These are phyloP conservation scores for Globisporangium abappressorium DNA, from an alignment of 352 stramenopile species.

Conservation along the genomic window DNA sequence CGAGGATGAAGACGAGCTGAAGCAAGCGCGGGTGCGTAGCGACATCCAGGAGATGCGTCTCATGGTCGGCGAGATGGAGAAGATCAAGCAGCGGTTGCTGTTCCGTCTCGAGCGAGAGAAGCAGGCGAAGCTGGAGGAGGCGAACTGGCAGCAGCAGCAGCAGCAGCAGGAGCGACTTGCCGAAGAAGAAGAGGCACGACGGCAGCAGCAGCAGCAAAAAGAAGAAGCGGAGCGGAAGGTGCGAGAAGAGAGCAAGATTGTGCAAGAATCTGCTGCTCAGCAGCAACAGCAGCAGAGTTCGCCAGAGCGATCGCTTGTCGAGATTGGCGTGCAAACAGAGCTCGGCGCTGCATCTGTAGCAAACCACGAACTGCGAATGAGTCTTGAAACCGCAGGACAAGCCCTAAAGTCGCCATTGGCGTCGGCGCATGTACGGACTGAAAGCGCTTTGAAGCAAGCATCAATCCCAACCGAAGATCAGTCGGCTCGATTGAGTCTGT, in stretches of 20 bases:
- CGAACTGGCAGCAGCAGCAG: conserved; percentile 19
- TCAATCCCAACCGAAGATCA: conserved; percentile 12
- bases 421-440: conserved; percentile 3
- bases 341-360: background rate
- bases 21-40: conserved; percentile 31
- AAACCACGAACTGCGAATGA: background rate
- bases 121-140: conserved; percentile 18
- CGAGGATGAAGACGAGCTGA: conserved; percentile 15
- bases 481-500: conserved; percentile 35
- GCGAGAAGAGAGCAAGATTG: background rate
- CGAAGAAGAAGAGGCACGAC: conserved; percentile 14
- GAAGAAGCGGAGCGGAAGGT: background rate
- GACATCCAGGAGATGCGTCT: conserved; percentile 43
- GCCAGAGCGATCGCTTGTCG: background rate
- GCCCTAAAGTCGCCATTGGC: background rate
- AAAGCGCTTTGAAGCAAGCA: background rate
- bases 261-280: background rate
- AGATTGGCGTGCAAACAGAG: conserved; percentile 17
- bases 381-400: background rate
- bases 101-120: conserved; percentile 35
- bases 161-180: conserved; percentile 5
- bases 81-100: conserved; percentile 50
- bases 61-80: conserved; percentile 62
- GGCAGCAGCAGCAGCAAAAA: conserved; percentile 5
- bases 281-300: background rate